phyloP scores from a whole-genome alignment of 331 rosid genomes.

The Erythrophleum ivorense region DNA sequence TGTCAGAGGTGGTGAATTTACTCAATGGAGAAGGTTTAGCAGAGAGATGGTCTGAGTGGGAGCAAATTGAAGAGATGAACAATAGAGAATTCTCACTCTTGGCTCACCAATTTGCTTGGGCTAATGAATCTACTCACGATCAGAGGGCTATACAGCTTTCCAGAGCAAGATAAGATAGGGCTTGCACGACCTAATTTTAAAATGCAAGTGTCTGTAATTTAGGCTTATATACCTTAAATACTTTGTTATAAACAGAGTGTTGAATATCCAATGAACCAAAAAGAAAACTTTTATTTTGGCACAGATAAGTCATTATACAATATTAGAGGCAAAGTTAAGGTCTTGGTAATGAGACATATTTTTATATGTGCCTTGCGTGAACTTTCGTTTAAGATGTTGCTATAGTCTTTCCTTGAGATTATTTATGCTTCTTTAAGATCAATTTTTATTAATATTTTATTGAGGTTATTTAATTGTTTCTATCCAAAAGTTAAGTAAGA shows the following conservation, averaged over 20 bases:
- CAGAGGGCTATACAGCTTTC: constrained; percentile 72
- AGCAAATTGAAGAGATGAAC: constrained; percentile 58
- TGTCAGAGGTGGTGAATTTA: constrained; percentile 62
- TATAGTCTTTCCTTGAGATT: background rate
- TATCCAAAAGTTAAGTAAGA: background rate
- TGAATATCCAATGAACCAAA: background rate
- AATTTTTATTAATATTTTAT: background rate
- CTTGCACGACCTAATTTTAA: background rate
- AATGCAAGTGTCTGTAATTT: background rate
- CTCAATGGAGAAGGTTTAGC: constrained; percentile 59
- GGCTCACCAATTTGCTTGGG: constrained; percentile 70
- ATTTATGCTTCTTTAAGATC: too few relatives aligned
- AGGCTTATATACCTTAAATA: background rate
- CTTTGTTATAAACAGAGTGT: background rate
- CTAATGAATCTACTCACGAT: constrained; percentile 59
- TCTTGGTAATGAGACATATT: too few relatives aligned
- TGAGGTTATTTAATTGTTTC: background rate
- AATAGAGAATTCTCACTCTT: constrained; percentile 46
- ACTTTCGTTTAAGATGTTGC: background rate
- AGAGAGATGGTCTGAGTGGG: constrained; percentile 76
- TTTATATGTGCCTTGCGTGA: background rate
- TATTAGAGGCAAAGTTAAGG: background rate
- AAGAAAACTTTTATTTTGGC: background rate
- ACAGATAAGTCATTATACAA: background rate
- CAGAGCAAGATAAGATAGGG: constrained; percentile 49